phyloP scores from a whole-genome alignment of 1,139 yeast species.

The Nakaseomyces delphensis region DNA sequence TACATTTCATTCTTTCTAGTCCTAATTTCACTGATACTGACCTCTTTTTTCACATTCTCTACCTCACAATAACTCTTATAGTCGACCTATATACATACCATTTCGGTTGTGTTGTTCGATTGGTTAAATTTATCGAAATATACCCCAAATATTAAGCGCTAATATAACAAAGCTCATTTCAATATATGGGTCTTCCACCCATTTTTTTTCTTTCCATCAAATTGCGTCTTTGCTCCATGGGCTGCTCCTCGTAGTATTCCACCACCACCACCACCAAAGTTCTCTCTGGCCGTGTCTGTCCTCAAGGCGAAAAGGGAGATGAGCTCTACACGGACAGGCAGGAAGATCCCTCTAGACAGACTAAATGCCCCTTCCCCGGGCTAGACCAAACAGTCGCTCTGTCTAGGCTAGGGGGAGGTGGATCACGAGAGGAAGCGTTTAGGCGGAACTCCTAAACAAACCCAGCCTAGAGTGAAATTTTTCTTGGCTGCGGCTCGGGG shows the following conservation, averaged over 20 bases:
- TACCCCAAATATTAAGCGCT: not conserved
- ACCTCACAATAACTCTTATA: not conserved
- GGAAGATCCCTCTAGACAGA: too few species aligned
- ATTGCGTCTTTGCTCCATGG: too few species aligned
- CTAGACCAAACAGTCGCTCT: too few species aligned
- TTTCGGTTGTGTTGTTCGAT: slow-evolving; percentile 7
- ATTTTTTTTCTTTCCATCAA: not conserved
- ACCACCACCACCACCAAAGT: too few species aligned
- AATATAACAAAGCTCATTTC: not conserved
- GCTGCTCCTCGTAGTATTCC: too few species aligned
- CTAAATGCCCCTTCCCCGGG: too few species aligned
- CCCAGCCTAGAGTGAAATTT: not conserved
- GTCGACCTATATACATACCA: slow-evolving; percentile 4
- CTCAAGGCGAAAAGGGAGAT: too few species aligned
- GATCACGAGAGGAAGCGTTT: too few species aligned
- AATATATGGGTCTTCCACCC: not conserved
- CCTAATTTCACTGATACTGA: not conserved
- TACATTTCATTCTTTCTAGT: too few species aligned
- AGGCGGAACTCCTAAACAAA: not conserved
- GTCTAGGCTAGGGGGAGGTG: not conserved
- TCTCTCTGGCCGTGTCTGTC: not conserved
- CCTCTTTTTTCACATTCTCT: not conserved
- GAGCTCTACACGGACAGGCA: too few species aligned
- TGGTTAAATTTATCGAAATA: slow-evolving; percentile 2
- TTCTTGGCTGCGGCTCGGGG: too few species aligned